A percentile compares a stretch with the other conserved stretches of the same genome.
phyloP scores from a whole-genome alignment of 495 filamentous ascomycete genomes.

The Penicillium daleae region DNA sequence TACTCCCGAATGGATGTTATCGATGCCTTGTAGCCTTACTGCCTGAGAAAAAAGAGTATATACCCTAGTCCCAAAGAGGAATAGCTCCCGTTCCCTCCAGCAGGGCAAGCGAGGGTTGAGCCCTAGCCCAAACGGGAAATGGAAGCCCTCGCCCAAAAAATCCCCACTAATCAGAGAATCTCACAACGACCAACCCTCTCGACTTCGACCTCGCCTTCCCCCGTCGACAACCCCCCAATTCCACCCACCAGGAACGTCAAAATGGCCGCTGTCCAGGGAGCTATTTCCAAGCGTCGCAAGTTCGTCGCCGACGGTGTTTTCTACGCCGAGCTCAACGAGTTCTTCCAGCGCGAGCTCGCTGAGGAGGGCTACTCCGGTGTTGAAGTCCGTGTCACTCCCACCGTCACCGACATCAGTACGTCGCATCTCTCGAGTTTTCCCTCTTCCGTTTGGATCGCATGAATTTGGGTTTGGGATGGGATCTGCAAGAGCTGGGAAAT shows the following conservation, averaged over 20 bases:
- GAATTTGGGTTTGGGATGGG: slow-evolving; percentile 14
- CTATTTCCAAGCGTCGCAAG: slow-evolving; percentile 97
- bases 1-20: slow-evolving; percentile 7
- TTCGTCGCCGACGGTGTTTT: slow-evolving; percentile 99
- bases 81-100: slow-evolving; percentile 27
- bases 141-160: slow-evolving; percentile 47
- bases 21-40: slow-evolving; percentile 11
- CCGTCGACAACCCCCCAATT: slow-evolving; percentile 43
- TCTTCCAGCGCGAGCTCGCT: slow-evolving; percentile 99
- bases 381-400: slow-evolving; percentile 99
- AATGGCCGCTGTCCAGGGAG: slow-evolving; percentile 71
- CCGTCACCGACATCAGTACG: slow-evolving; percentile 97
- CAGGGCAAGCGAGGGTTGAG: slow-evolving; percentile 49
- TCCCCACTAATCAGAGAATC: slow-evolving; percentile 46
- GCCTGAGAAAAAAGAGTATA: slow-evolving; percentile 2
- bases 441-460: slow-evolving; percentile 19
- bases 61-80: slow-evolving; percentile 23
- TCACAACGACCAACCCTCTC: slow-evolving; percentile 33
- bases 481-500: slow-evolving; percentile 19
- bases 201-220: slow-evolving; percentile 41
- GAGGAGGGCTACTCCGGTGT: slow-evolving; percentile 99
- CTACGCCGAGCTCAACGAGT: slow-evolving; percentile 99
- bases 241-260: slow-evolving; percentile 49
- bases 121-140: slow-evolving; percentile 43
- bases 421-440: slow-evolving; percentile 31